Evolutionary conservation across 257 asterid species (phyloP).

Genomic region (Leonotis leonurus): DNA sequence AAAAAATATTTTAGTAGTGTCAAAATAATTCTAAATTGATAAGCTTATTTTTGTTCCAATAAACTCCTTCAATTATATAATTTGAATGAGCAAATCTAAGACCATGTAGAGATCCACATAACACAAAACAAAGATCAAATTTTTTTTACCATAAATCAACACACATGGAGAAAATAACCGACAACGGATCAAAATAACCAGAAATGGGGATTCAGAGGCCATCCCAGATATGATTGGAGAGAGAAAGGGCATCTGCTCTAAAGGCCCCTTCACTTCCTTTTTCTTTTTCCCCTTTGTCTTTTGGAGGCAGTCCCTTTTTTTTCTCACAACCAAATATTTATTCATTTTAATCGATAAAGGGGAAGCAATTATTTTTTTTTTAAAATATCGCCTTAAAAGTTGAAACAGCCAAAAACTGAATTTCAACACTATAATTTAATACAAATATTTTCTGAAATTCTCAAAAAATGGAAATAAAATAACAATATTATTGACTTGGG

Average conservation of each 20-base stretch:
- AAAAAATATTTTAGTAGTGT: too few species aligned
- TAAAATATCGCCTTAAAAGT: conserved; percentile 26
- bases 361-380: neutral
- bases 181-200: conserved; percentile 26
- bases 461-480: neutral
- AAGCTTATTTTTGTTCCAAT: too few species aligned
- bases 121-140: conserved; percentile 12
- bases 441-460: conserved; percentile 4
- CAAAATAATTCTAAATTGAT: too few species aligned
- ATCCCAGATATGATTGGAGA: conserved; percentile 21
- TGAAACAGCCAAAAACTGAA: conserved; percentile 34
- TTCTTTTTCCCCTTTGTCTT: conserved; percentile 9
- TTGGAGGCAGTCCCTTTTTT: conserved; percentile 24
- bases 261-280: conserved; percentile 18
- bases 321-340: conserved; percentile 14
- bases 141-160: conserved; percentile 13
- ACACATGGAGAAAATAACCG: conserved; percentile 7
- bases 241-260: conserved; percentile 37
- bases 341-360: neutral
- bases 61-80: too few species aligned
- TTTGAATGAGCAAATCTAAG: conserved; percentile 15
- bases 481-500: neutral
- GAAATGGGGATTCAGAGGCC: conserved; percentile 20
- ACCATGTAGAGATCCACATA: conserved; percentile 17
- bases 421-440: conserved; percentile 19